These are phyloP conservation scores for Citrus trifoliata DNA, from an alignment of 345 rosid genomes.

Conservation along the genomic window DNA sequence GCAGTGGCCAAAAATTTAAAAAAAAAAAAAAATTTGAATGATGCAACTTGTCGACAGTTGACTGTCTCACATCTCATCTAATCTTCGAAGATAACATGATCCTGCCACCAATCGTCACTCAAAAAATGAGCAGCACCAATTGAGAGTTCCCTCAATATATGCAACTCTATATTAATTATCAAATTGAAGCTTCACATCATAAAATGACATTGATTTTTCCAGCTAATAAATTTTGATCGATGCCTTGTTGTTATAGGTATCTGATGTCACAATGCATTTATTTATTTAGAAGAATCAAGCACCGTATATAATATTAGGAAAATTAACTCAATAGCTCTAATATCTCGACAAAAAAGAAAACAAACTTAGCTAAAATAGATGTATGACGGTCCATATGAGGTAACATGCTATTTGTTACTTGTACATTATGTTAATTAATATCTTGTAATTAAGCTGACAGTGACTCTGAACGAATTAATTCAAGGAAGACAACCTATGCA, in stretches of 20 bases:
- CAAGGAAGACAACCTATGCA: background rate
- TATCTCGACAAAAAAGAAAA: too few relatives aligned
- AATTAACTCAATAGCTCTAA: too few relatives aligned
- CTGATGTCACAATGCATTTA: too few relatives aligned
- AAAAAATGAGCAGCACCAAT: background rate
- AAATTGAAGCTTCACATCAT: background rate
- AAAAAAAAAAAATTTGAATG: background rate
- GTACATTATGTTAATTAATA: background rate
- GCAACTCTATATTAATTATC: background rate
- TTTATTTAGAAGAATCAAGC: too few relatives aligned
- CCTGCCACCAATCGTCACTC: background rate
- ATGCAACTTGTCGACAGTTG: conserved; percentile 15
- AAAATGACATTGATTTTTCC: too few relatives aligned
- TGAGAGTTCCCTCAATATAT: background rate
- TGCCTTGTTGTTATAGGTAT: too few relatives aligned
- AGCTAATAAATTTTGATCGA: too few relatives aligned
- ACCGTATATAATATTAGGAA: too few relatives aligned
- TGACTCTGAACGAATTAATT: background rate
- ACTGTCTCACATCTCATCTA: background rate
- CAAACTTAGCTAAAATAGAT: too few relatives aligned
- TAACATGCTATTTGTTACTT: background rate
- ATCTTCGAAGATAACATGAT: background rate
- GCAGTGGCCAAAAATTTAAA: background rate
- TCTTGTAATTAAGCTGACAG: background rate
- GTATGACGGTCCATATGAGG: too few relatives aligned